phyloP scores from a whole-genome alignment of 345 rosid species.

The Camelina laxa region DNA sequence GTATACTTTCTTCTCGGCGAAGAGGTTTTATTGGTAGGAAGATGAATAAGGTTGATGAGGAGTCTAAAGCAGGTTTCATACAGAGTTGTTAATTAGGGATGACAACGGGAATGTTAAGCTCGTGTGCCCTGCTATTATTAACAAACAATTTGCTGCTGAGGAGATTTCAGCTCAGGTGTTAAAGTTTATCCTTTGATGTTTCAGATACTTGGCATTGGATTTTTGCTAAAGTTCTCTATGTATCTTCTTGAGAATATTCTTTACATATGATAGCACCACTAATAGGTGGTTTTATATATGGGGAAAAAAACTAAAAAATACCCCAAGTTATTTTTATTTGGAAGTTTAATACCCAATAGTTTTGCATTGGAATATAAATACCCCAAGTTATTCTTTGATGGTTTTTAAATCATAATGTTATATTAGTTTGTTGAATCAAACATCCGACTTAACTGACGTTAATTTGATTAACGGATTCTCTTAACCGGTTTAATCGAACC shows the following conservation, averaged over 20 bases:
- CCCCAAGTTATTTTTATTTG: too few relatives aligned
- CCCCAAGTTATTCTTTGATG: too few relatives aligned
- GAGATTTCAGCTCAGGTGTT: slow-evolving; percentile 98
- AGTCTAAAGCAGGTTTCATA: slow-evolving; percentile 94
- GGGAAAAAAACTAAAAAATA: too few relatives aligned
- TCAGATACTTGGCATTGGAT: slow-evolving; percentile 58
- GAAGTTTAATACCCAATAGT: too few relatives aligned
- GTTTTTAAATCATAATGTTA: too few relatives aligned
- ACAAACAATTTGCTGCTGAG: slow-evolving; percentile 93
- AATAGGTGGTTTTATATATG: too few relatives aligned
- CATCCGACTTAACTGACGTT: too few relatives aligned
- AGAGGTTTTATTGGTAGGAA: slow-evolving; percentile 98
- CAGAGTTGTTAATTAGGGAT: slow-evolving; percentile 79
- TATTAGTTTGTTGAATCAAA: too few relatives aligned
- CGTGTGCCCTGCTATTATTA: slow-evolving; percentile 91
- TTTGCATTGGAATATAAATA: too few relatives aligned
- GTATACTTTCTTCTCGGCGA: slow-evolving; percentile 96
- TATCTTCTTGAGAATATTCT: background rate
- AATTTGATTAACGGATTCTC: too few relatives aligned
- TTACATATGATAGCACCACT: background rate
- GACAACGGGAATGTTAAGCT: slow-evolving; percentile 94
- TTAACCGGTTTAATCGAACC: too few relatives aligned
- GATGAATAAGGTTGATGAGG: slow-evolving; percentile 95
- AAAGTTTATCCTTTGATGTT: slow-evolving; percentile 61
- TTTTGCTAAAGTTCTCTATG: background rate